Percentiles rank a stretch among this genome's conserved stretches.
These are phyloP conservation scores for Penicillium waksmanii DNA, from an alignment of 495 filamentous ascomycete genomes.

Conservation along the genomic window DNA sequence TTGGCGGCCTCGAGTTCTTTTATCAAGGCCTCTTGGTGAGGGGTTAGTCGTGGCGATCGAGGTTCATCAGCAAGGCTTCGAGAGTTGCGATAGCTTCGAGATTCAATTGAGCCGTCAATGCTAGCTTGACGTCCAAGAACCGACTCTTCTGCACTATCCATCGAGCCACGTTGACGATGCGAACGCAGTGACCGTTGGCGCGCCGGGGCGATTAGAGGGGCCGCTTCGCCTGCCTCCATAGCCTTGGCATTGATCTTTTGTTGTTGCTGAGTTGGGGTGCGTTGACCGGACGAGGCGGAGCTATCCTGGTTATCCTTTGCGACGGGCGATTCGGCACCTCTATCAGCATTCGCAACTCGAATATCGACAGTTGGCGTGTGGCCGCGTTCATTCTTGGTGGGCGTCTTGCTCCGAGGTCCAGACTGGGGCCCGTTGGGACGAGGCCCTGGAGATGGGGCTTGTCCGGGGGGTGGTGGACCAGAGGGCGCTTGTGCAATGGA, in stretches of 20 bases:
- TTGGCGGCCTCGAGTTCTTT: constrained; percentile 83
- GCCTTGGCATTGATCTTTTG: constrained; percentile 46
- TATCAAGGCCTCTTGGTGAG: constrained; percentile 59
- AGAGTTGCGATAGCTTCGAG: constrained; percentile 44
- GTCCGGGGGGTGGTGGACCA: constrained; percentile 85
- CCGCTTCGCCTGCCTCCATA: constrained; percentile 55
- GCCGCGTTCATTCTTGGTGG: constrained; percentile 55
- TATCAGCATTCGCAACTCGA: constrained; percentile 47
- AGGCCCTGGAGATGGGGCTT: constrained; percentile 80
- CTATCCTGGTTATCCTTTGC: constrained; percentile 54
- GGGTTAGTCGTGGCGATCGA: constrained; percentile 47
- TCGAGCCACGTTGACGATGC: constrained; percentile 46
- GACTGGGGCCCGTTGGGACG: constrained; percentile 47
- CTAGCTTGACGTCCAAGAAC: constrained; percentile 46
- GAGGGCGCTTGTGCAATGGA: constrained; percentile 71
- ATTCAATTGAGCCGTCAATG: constrained; percentile 49
- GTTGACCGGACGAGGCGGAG: constrained; percentile 57
- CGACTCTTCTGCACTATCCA: constrained; percentile 52
- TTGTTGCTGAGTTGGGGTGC: constrained; percentile 61
- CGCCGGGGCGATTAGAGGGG: constrained; percentile 47
- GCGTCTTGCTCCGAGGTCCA: constrained; percentile 59
- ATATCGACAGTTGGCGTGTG: constrained; percentile 56
- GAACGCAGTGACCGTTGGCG: constrained; percentile 50
- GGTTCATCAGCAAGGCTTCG: constrained; percentile 47
- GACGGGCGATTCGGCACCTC: constrained; percentile 58